Percentiles rank a stretch among this genome's conserved stretches.
Evolutionary conservation across 1,284 basidiomycete genomes (phyloP).

Genomic region (Cryptococcus depauperatus): DNA sequence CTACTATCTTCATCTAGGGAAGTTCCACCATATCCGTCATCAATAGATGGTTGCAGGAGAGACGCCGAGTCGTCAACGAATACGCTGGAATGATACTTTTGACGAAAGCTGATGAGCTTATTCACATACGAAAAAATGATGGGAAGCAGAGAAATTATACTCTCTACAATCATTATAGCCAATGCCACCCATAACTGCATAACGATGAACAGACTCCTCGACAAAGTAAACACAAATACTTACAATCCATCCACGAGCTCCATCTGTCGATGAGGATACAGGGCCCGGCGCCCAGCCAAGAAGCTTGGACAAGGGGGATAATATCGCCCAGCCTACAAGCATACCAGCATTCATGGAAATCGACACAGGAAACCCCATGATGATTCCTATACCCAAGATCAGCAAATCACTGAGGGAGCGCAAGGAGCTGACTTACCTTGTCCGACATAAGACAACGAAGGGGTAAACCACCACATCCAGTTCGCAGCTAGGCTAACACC

Average conservation of each 20-base stretch:
- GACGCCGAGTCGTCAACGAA: constrained; percentile 15
- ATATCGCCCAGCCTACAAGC: constrained; percentile 87
- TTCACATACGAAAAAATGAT: constrained; percentile 53
- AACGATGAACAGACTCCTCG: constrained; percentile 5
- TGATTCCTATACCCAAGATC: constrained; percentile 65
- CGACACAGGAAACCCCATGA: constrained; percentile 94
- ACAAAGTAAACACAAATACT: constrained; percentile 6
- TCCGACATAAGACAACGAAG: constrained; percentile 57
- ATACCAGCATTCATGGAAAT: constrained; percentile 91
- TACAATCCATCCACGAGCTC: constrained; percentile 78
- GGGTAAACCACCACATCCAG: constrained; percentile 73
- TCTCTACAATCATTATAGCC: constrained; percentile 88
- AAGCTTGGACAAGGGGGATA: constrained; percentile 75
- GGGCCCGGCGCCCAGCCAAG: constrained; percentile 84
- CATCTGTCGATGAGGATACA: constrained; percentile 71
- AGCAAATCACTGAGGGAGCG: neutral
- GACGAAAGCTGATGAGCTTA: constrained; percentile 44
- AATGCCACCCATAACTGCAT: constrained; percentile 73
- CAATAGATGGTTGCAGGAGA: neutral
- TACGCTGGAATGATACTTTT: constrained; percentile 15
- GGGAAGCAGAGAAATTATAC: constrained; percentile 72
- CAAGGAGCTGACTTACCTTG: constrained; percentile 71
- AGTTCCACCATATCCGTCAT: constrained; percentile 13
- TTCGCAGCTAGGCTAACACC: constrained; percentile 57
- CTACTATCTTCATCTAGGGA: constrained; percentile 47